phyloP scores from a whole-genome alignment of 176 grass and related monocot genomes.

The Olyra latifolia region DNA sequence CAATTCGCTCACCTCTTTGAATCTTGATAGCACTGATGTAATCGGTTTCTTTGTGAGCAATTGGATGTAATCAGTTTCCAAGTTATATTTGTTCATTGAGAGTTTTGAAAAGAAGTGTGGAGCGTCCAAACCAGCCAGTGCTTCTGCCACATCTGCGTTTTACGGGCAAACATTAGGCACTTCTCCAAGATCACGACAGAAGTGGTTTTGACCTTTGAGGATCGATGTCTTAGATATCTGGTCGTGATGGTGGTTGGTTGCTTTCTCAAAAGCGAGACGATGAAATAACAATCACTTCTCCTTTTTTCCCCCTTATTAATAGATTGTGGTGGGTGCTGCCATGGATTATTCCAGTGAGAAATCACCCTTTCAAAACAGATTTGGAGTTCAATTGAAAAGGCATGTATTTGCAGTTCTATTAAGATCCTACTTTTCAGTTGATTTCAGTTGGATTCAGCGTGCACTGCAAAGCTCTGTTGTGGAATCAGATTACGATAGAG shows the following conservation, averaged over 20 bases:
- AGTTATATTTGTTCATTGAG: neutral
- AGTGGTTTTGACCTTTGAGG: neutral
- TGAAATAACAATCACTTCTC: neutral
- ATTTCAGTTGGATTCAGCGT: neutral
- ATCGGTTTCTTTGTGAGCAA: too few relatives aligned
- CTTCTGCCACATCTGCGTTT: neutral
- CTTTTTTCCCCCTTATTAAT: neutral
- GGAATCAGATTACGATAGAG: neutral
- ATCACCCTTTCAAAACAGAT: neutral
- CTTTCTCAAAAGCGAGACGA: neutral
- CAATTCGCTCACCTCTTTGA: too few relatives aligned
- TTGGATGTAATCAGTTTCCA: too few relatives aligned
- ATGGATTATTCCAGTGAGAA: neutral
- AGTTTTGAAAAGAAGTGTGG: neutral
- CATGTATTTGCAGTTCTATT: neutral
- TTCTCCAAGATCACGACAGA: neutral
- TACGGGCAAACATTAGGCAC: neutral
- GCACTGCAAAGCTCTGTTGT: neutral
- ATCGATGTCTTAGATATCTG: neutral
- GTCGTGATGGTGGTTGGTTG: neutral
- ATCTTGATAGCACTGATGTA: too few relatives aligned
- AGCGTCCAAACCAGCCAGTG: neutral
- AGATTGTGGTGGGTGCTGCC: neutral
- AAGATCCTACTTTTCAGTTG: neutral
- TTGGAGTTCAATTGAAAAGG: neutral